phyloP scores from a whole-genome alignment of 2,329 filamentous ascomycete species.

The Periconia macrospinosa region DNA sequence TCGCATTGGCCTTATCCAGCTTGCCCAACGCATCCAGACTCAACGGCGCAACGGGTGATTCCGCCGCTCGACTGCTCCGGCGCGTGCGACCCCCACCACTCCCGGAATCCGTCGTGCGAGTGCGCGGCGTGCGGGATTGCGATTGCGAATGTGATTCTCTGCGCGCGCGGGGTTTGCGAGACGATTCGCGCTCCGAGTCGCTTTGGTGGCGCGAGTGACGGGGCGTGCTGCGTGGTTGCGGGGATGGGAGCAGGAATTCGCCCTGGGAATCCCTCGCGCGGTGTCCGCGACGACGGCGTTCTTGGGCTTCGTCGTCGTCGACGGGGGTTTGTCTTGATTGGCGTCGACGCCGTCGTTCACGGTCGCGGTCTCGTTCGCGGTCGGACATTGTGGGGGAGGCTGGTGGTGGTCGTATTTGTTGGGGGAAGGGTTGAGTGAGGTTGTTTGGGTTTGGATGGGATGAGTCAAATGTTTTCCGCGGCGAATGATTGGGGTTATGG shows the following conservation, averaged over 20 bases:
- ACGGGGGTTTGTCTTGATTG: background rate
- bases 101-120: constrained; percentile 3
- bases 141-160: constrained; percentile 19
- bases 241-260: constrained; percentile 32
- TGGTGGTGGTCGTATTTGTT: too few species aligned
- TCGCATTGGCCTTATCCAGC: constrained; percentile 65
- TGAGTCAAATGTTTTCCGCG: background rate
- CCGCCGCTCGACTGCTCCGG: constrained; percentile 1
- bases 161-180: constrained; percentile 26
- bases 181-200: constrained; percentile 35
- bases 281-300: constrained; percentile 36
- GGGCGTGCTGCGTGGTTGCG: constrained; percentile 2
- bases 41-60: constrained; percentile 32
- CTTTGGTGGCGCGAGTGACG: constrained; percentile 26
- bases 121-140: constrained; percentile 29
- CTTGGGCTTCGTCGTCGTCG: constrained; percentile 10
- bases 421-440: background rate
- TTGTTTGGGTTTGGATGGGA: background rate
- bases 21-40: constrained; percentile 65
- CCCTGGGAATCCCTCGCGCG: constrained; percentile 45
- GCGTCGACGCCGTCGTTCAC: constrained; percentile 30
- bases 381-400: constrained; percentile 1
- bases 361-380: constrained; percentile 27
- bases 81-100: constrained; percentile 15
- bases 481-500: too few species aligned